Evolutionary conservation across 345 rosid genomes (phyloP).

Genomic region (Gossypium rotundifolium): DNA sequence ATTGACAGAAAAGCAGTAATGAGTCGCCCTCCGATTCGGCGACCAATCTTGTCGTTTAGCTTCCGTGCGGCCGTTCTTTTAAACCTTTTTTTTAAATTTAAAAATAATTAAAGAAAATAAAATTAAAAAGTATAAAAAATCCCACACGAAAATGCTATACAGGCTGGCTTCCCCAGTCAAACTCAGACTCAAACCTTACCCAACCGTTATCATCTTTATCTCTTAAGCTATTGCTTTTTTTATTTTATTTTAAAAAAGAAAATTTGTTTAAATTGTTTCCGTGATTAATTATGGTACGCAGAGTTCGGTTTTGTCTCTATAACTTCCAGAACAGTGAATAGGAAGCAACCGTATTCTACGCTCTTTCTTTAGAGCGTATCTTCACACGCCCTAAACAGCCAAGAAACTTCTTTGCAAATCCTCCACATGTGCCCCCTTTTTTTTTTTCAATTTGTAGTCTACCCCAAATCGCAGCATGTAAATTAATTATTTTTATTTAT

Average conservation of each 20-base stretch:
- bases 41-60: slow-evolving; percentile 61
- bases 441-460: too few relatives aligned
- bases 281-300: slow-evolving; percentile 15
- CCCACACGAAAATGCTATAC: slow-evolving; percentile 39
- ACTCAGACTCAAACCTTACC: slow-evolving; percentile 37
- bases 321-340: slow-evolving; percentile 27
- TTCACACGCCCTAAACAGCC: background rate
- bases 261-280: slow-evolving; percentile 9
- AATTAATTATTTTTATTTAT: too few relatives aligned
- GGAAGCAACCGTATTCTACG: background rate
- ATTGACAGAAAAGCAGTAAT: slow-evolving; percentile 35
- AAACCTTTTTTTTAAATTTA: background rate
- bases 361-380: background rate
- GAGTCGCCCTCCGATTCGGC: slow-evolving; percentile 63
- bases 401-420: background rate
- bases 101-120: background rate
- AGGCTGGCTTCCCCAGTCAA: slow-evolving; percentile 76
- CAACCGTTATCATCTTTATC: slow-evolving; percentile 60
- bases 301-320: slow-evolving; percentile 18
- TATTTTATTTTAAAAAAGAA: background rate
- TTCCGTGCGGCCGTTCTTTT: slow-evolving; percentile 32
- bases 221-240: slow-evolving; percentile 5
- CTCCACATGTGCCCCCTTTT: background rate
- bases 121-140: background rate
- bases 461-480: too few relatives aligned